Evolutionary conservation across 805 yeast species (phyloP).

Genomic region (Zygoascus flipseniorum): DNA sequence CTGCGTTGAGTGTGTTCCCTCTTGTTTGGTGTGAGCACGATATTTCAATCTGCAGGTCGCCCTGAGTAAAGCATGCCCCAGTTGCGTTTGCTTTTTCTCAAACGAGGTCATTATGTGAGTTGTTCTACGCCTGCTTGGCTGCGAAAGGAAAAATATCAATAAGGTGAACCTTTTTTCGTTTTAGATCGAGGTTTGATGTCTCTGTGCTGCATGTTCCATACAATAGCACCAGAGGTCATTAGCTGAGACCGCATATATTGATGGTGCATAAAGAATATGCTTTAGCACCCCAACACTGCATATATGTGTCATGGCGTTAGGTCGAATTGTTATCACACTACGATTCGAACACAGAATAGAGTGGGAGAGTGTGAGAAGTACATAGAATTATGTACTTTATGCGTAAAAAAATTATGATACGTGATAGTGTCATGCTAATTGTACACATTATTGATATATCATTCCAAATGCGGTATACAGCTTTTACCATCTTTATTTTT

Average conservation of each 20-base stretch:
- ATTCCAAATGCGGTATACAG: too few species aligned
- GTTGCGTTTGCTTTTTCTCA: neutral
- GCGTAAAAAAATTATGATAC: too few species aligned
- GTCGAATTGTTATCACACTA: neutral
- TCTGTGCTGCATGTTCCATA: neutral
- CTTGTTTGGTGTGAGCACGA: neutral
- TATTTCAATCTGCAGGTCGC: neutral
- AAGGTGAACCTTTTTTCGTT: neutral
- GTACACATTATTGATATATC: too few species aligned
- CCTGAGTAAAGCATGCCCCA: neutral
- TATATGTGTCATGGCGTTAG: neutral
- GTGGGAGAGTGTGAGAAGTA: neutral
- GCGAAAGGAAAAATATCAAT: neutral
- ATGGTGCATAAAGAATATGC: neutral
- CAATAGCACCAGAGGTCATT: neutral
- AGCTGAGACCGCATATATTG: neutral
- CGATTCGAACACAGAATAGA: neutral
- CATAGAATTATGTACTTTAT: too few species aligned
- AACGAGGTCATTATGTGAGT: neutral
- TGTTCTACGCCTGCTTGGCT: neutral
- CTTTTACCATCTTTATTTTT: too few species aligned
- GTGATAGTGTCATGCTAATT: too few species aligned
- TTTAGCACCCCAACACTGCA: neutral
- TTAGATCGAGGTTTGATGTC: neutral
- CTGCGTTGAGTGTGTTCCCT: too few species aligned